Evolutionary conservation across 169 alveolate genomes (phyloP), one percentile per base, ranked within the genome.

Genomic region (Plasmodium gonderi): DNA sequence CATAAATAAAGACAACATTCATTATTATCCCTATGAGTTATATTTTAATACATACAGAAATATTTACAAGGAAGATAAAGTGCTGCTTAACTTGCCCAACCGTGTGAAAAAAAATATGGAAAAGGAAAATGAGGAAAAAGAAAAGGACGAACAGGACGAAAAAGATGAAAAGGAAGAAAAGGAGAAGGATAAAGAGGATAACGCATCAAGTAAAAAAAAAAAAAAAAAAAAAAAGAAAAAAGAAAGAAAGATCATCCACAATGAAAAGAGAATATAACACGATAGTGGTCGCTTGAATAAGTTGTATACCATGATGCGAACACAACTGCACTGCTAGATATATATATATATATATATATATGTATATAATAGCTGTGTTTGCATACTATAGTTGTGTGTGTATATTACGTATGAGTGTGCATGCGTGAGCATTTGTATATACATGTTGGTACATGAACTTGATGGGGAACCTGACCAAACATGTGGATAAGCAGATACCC

Each of bases 21-120:
- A 85, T 47, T 85, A 85, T 33, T 85, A 85, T 60, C 92, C 92
- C 9, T 85, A 85, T 31, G 92, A 85, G 69, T 85, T 85, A 65
- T 85, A 85, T 75, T 85, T 85, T 85, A 85, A 85, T 45, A 74
- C 92, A 4, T 85, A 85, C 79, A 85, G 74, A 78, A 85, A 85
- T 85, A 85, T 85, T 8, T 85, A 85, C 67, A 74, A 76, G 79
- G 92, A 85, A 64, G 92, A 85, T 7, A 85, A 85, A 72, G 29
- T 85, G 78, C 92, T 85, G 31, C 45, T 85, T n/a, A 85, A 33
- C 64, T 36, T 85, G 79, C 92, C 92, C 26, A 85, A 85, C 31
- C 67, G 45, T 12, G 17, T 75, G 31, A 85, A 75, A 44, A 85
- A 74, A 72, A 42, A 74, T 4, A 75, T 42, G 44, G 85, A 49